phyloP scores from a whole-genome alignment of 306 rosid genomes.

The Acacia acuminata region DNA sequence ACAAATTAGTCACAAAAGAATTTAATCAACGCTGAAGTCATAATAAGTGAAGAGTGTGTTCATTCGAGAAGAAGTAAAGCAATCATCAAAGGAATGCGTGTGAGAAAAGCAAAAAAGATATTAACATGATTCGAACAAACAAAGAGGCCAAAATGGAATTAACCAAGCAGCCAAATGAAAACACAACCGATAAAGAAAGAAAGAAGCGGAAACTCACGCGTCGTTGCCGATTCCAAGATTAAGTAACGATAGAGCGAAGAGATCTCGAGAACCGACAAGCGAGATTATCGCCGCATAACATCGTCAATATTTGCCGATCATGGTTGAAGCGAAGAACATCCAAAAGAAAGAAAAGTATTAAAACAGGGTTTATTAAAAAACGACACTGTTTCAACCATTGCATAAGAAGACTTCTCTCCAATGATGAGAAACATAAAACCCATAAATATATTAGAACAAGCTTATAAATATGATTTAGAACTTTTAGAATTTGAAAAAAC shows the following conservation, averaged over 20 bases:
- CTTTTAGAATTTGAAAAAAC: too few species aligned
- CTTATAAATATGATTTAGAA: too few species aligned
- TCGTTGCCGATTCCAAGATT: constrained; percentile 95
- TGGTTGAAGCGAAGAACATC: too few species aligned
- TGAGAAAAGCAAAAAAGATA: neutral
- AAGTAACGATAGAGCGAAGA: constrained; percentile 88
- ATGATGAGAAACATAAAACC: too few species aligned
- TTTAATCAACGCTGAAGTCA: neutral
- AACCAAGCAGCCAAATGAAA: neutral
- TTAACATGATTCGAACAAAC: neutral
- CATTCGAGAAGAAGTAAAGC: neutral
- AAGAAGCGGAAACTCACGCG: constrained; percentile 52
- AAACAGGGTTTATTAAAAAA: too few species aligned
- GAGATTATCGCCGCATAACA: too few species aligned
- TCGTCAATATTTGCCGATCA: too few species aligned
- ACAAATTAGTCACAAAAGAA: neutral
- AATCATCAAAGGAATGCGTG: neutral
- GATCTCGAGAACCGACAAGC: constrained; percentile 64
- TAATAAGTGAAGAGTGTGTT: neutral
- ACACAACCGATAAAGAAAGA: neutral
- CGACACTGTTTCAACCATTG: too few species aligned
- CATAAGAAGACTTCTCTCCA: too few species aligned
- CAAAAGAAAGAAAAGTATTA: too few species aligned
- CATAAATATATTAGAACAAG: too few species aligned
- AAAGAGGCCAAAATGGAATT: neutral